Conservation (phyloP, 768 basidiomycete genomes). For the Boletus tomentosulus region DNA sequence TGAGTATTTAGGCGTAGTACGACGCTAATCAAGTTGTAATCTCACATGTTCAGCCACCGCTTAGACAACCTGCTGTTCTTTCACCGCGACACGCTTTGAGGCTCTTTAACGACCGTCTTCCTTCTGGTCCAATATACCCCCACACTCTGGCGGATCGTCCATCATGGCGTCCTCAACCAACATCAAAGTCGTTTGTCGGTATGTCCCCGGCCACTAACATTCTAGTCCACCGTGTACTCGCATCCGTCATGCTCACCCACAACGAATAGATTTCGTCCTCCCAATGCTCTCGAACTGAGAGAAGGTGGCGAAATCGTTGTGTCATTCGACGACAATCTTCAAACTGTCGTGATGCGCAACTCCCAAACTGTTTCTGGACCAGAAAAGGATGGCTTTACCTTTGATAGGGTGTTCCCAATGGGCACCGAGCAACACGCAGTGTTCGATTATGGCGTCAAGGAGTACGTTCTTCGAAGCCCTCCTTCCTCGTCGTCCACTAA, state of each 20-base stretch:
- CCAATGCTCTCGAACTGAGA: conserved; percentile 85
- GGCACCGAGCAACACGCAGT: conserved; percentile 88
- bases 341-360: conserved; percentile 77
- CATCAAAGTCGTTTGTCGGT: conserved; percentile 99
- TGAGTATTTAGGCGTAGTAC: not conserved
- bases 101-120: conserved; percentile 7
- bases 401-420: conserved; percentile 95
- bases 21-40: not conserved
- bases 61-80: conserved; percentile 21
- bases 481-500: conserved; percentile 14
- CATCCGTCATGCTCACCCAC: conserved; percentile 3
- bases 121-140: conserved; percentile 14
- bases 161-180: conserved; percentile 77
- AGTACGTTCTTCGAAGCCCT: conserved; percentile 49
- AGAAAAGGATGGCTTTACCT: conserved; percentile 96
- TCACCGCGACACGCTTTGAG: conserved; percentile 12
- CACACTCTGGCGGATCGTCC: conserved; percentile 26
- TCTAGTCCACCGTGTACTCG: not conserved
- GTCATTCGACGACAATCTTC: conserved; percentile 80
- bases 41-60: conserved; percentile 28
- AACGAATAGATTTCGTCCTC: conserved; percentile 79
- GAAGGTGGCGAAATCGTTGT: conserved; percentile 90
- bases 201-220: conserved; percentile 31
- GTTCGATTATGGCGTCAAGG: conserved; percentile 98
- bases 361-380: conserved; percentile 69